These are phyloP conservation scores for Trypethelium eluteriae DNA, from an alignment of 495 filamentous ascomycete genomes.

Conservation along the genomic window DNA sequence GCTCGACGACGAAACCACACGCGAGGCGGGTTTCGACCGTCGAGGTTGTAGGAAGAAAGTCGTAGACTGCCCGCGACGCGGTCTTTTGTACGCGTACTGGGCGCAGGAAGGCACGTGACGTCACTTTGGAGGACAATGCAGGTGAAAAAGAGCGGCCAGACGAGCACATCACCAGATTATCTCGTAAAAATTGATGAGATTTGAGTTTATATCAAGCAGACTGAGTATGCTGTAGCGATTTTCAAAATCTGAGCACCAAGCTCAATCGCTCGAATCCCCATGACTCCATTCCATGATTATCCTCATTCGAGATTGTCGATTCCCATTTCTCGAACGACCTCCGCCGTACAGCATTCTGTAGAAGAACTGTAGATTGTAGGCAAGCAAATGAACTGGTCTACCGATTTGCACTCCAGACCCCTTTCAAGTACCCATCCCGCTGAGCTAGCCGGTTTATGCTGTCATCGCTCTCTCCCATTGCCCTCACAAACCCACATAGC, in stretches of 20 bases:
- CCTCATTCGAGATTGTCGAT: neutral
- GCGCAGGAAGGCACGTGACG: neutral
- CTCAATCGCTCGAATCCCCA: neutral
- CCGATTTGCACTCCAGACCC: conserved; percentile 73
- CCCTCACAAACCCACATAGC: conserved; percentile 93
- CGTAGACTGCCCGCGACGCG: too few relatives aligned
- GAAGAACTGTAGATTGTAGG: neutral
- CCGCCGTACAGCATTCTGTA: neutral
- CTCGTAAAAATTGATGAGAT: too few relatives aligned
- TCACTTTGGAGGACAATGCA: neutral
- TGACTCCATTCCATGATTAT: neutral
- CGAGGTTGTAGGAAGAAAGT: neutral
- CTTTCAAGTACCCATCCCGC: conserved; percentile 92
- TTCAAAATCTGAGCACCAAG: neutral
- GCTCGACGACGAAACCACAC: neutral
- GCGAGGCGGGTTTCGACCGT: neutral
- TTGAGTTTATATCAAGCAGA: too few relatives aligned
- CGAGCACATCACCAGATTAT: too few relatives aligned
- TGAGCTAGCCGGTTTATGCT: conserved; percentile 90
- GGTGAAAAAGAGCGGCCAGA: too few relatives aligned
- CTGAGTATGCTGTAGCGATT: neutral
- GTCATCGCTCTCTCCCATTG: conserved; percentile 97
- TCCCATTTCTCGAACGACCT: neutral
- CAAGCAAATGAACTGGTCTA: conserved; percentile 47
- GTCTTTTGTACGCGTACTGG: too few relatives aligned